Evolutionary conservation across 2,329 filamentous ascomycete species (phyloP), one percentile per base, ranked within the genome.

Genomic region (Leptographium procerum): DNA sequence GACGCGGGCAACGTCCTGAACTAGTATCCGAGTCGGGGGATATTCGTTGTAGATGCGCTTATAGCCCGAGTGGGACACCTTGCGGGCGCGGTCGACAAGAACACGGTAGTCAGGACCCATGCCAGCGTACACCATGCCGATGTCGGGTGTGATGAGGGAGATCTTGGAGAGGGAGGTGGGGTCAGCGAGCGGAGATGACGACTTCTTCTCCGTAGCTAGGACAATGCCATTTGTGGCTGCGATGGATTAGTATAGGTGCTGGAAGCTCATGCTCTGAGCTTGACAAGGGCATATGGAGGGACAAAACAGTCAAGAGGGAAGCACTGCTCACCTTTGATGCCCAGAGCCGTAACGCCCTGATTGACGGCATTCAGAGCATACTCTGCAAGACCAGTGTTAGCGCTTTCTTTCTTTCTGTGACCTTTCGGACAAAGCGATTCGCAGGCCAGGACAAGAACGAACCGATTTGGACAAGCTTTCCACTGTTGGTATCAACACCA

Each of bases 1-100:
- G 65, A 97, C 92, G 64, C 91, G 84, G 61, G 94, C 94, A 59
- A 99, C 91, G 69, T 99, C 94, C 76, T 99, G 94, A 59, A 99
- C 94, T 77, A 99, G 83, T 87, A 99, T 99, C 73, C 94, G 86
- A 59, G 94, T 99, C 7, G 94, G 94, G n/a, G 94, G 94, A 78
- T 99, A 99, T 78, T 99, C 94, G 77, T 99, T 99, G 81, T 99
- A 99, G 78, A 99, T 91, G 74, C 94, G 90, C 84, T 99, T 99
- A 85, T 99, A 99, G 73, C 86, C 88, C 53, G 94, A 95, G 77
- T 99, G 94, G 59, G 91, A 96, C 65, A 96, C 94, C 76, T 97
- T 99, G 71, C 94, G 91, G 66, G 94, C 94, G 75, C 91, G 92
- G 80, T 99, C 94, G 67, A 97, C 94, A 57, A 99, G 83, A 59